Evolutionary conservation across 2,329 filamentous ascomycete species (phyloP).

Genomic region (Xylariales sp.): DNA sequence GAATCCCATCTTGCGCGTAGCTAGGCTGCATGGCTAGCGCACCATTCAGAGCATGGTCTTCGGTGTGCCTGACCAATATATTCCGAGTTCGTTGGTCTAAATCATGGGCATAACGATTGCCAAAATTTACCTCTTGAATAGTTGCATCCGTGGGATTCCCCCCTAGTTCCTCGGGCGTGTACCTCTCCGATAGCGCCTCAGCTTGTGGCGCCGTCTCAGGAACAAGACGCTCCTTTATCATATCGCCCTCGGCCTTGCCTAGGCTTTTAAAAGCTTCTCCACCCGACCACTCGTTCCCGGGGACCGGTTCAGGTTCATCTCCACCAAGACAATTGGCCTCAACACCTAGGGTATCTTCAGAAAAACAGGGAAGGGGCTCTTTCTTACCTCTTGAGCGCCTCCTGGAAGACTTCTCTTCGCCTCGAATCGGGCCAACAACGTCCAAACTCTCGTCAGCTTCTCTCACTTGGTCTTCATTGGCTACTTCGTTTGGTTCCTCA

Average conservation of each 20-base stretch:
- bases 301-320: constrained; percentile 44
- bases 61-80: background rate
- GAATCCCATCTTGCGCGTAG: background rate
- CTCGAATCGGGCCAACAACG: constrained; percentile 53
- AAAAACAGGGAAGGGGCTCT: constrained; percentile 47
- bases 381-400: constrained; percentile 59
- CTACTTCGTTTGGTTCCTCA: constrained; percentile 27
- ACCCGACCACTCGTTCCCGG: constrained; percentile 31
- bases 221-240: constrained; percentile 1
- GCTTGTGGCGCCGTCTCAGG: constrained; percentile 1
- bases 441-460: constrained; percentile 54
- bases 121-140: background rate
- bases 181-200: background rate
- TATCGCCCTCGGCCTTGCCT: constrained; percentile 15
- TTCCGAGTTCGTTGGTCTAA: background rate
- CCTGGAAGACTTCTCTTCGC: constrained; percentile 49
- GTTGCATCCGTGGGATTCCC: background rate
- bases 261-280: constrained; percentile 12
- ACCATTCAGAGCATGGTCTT: background rate
- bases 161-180: background rate
- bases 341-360: constrained; percentile 54
- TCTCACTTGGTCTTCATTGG: constrained; percentile 17
- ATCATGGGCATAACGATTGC: background rate
- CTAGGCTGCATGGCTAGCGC: background rate
- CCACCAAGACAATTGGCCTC: constrained; percentile 42